phyloP scores from a whole-genome alignment of 176 grass and related monocot species.

The Themeda triandra region DNA sequence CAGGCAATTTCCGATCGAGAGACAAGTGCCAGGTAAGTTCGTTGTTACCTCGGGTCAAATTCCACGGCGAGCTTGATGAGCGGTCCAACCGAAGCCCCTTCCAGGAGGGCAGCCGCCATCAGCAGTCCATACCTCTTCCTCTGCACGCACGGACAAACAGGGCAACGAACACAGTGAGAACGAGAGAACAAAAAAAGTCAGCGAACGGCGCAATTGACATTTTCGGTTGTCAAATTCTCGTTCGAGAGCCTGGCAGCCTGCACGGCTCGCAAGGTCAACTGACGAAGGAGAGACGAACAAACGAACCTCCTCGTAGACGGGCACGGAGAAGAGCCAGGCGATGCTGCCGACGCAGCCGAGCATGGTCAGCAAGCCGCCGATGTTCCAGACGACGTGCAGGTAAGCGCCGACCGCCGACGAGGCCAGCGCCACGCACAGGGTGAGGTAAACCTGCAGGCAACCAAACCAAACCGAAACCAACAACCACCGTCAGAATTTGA shows the following conservation, averaged over 20 bases:
- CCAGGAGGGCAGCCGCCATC: slow-evolving; percentile 55
- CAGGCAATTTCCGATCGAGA: background rate
- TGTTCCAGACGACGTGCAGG: slow-evolving; percentile 78
- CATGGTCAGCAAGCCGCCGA: slow-evolving; percentile 80
- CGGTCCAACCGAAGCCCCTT: slow-evolving; percentile 87
- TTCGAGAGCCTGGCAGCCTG: background rate
- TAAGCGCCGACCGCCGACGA: slow-evolving; percentile 86
- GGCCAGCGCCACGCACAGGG: slow-evolving; percentile 74
- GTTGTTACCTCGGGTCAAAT: slow-evolving; percentile 78
- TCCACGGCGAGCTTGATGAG: slow-evolving; percentile 67
- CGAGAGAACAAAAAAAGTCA: slow-evolving; percentile 7
- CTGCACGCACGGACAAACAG: slow-evolving; percentile 26
- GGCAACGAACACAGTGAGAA: background rate
- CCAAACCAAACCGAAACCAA: background rate
- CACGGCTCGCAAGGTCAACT: background rate
- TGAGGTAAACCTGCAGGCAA: slow-evolving; percentile 84
- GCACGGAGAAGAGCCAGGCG: slow-evolving; percentile 56
- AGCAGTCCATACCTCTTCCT: slow-evolving; percentile 80
- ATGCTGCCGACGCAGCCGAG: slow-evolving; percentile 67
- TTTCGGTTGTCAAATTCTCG: slow-evolving; percentile 7
- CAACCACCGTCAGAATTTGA: background rate
- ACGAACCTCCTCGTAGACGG: slow-evolving; percentile 74
- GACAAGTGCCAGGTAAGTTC: background rate
- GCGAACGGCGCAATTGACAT: slow-evolving; percentile 12
- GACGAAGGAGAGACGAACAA: background rate